Conservation (phyloP, 305 asterid species). For the Fraxinus greggii region DNA sequence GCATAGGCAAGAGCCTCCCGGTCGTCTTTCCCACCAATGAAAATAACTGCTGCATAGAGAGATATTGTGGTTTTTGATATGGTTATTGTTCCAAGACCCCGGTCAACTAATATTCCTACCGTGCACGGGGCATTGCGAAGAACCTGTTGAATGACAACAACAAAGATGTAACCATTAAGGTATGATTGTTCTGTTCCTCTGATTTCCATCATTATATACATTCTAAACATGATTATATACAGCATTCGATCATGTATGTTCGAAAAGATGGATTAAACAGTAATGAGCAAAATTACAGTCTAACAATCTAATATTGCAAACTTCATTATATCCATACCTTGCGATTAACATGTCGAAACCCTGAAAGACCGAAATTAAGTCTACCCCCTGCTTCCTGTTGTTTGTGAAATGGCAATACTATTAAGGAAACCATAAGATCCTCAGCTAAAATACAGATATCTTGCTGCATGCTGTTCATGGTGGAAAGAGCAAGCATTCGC, state of each 20-base stretch:
- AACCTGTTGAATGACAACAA: slow-evolving; percentile 34
- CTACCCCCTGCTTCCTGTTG: slow-evolving; percentile 66
- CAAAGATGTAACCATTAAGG: background rate
- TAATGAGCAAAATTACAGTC: background rate
- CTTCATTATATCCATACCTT: slow-evolving; percentile 45
- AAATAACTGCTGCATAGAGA: slow-evolving; percentile 80
- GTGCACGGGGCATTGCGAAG: slow-evolving; percentile 91
- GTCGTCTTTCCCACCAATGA: slow-evolving; percentile 93
- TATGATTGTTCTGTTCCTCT: background rate
- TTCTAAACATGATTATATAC: background rate
- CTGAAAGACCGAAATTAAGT: slow-evolving; percentile 59
- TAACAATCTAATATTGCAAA: background rate
- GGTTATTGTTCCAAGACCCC: slow-evolving; percentile 70
- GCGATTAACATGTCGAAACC: slow-evolving; percentile 80
- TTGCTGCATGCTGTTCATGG: slow-evolving; percentile 69
- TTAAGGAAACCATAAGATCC: slow-evolving; percentile 60
- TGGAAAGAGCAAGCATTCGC: slow-evolving; percentile 74
- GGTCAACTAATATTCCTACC: slow-evolving; percentile 74
- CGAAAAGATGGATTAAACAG: background rate
- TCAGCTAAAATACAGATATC: slow-evolving; percentile 79
- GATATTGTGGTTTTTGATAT: slow-evolving; percentile 50
- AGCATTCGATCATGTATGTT: background rate
- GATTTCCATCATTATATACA: background rate
- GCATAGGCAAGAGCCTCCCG: slow-evolving; percentile 83
- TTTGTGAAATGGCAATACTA: slow-evolving; percentile 81